Conservation (phyloP, 148 eudicot genomes). For the Fagopyrum esculentum region DNA sequence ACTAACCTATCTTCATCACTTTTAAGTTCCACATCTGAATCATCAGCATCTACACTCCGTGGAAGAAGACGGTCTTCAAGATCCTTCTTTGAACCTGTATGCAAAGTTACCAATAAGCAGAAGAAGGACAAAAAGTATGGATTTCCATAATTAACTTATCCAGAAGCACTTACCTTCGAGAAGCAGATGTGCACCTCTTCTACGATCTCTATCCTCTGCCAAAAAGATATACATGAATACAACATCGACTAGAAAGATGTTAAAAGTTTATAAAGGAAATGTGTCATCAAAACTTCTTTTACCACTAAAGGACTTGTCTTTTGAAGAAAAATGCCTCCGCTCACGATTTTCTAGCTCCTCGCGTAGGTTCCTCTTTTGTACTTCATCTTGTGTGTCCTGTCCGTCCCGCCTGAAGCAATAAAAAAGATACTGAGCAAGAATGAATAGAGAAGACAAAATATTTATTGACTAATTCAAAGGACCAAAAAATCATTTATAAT, state of each 20-base stretch:
- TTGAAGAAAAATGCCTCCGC: constrained; percentile 81
- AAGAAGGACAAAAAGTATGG: neutral
- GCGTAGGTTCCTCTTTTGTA: constrained; percentile 73
- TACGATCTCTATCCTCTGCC: no score
- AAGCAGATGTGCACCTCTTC: no score
- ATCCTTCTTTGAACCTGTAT: constrained; percentile 70
- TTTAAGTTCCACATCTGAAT: constrained; percentile 72
- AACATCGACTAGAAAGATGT: no score
- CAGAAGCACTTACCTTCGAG: constrained; percentile 34
- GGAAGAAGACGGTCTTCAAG: constrained; percentile 64
- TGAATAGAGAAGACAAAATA: no score
- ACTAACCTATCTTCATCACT: constrained; percentile 78
- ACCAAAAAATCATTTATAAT: no score
- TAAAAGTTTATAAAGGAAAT: no score
- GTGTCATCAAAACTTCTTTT: no score
- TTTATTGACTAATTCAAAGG: no score
- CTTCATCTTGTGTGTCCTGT: constrained; percentile 80
- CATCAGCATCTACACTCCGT: constrained; percentile 81
- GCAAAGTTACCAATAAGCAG: neutral
- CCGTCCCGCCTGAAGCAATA: constrained; percentile 59
- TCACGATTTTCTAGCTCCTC: constrained; percentile 87
- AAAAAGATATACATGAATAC: no score
- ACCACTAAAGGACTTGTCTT: no score
- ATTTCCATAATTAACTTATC: neutral
- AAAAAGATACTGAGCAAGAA: neutral